Evolutionary conservation across 768 basidiomycete genomes (phyloP).

Genomic region (Dioszegia aurantiaca): DNA sequence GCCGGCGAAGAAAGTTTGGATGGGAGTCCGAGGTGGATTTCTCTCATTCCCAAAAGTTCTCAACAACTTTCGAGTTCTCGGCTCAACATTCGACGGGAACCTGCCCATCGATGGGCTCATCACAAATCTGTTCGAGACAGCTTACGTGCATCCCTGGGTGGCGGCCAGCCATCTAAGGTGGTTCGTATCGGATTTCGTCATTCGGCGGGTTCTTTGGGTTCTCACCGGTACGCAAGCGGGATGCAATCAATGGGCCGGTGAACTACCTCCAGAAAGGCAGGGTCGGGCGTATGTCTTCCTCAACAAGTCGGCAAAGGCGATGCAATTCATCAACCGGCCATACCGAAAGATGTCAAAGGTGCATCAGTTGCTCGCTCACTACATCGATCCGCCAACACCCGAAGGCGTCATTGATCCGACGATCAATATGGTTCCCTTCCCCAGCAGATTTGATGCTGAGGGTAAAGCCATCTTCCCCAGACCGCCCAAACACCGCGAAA

Average conservation of each 20-base stretch:
- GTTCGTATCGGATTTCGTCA: conserved; percentile 61
- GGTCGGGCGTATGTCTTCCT: conserved; percentile 66
- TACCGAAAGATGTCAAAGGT: conserved; percentile 56
- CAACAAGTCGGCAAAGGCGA: conserved; percentile 59
- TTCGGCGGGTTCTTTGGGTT: conserved; percentile 63
- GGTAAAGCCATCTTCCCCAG: conserved; percentile 58
- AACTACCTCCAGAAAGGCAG: conserved; percentile 59
- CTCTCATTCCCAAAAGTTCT: conserved; percentile 63
- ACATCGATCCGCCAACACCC: conserved; percentile 58
- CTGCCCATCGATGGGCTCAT: conserved; percentile 56
- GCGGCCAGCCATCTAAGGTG: conserved; percentile 59
- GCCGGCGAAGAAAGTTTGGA: conserved; percentile 58
- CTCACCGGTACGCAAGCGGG: conserved; percentile 60
- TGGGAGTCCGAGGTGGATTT: conserved; percentile 61
- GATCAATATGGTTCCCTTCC: conserved; percentile 63
- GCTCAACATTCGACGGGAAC: conserved; percentile 54
- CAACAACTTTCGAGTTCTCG: conserved; percentile 62
- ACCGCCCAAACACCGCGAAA: conserved; percentile 51
- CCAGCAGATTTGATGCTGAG: conserved; percentile 54
- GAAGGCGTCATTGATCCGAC: conserved; percentile 54
- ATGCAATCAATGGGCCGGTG: conserved; percentile 66
- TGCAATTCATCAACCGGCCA: conserved; percentile 64
- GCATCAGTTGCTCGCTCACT: conserved; percentile 59
- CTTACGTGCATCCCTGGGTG: conserved; percentile 63
- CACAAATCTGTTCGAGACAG: conserved; percentile 60